phyloP scores from a whole-genome alignment of 139 green algal species.

The Chloropicon primus region DNA sequence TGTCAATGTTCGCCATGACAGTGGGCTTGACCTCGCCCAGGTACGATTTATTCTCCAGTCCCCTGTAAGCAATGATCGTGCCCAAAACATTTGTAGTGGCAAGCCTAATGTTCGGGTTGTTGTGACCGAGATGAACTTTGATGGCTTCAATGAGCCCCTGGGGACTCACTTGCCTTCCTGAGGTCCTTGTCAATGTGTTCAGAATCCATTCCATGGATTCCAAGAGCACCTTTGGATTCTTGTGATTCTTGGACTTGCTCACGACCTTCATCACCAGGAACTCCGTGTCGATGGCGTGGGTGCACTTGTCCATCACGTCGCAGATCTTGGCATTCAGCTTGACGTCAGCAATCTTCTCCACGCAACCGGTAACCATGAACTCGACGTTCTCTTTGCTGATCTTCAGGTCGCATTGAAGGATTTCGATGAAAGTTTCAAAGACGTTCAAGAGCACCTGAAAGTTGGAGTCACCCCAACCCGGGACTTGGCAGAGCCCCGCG shows the following conservation, averaged over 20 bases:
- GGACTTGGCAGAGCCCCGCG: constrained; percentile 48
- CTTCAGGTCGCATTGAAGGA: background rate
- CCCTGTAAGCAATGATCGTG: background rate
- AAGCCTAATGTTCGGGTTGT: background rate
- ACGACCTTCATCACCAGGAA: constrained; percentile 71
- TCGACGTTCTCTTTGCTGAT: background rate
- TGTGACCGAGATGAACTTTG: background rate
- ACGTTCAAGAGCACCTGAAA: constrained; percentile 88
- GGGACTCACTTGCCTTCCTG: background rate
- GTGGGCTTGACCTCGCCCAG: constrained; percentile 80
- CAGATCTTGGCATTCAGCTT: constrained; percentile 51
- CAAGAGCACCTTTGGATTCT: constrained; percentile 82
- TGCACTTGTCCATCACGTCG: constrained; percentile 28
- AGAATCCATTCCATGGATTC: background rate
- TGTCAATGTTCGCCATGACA: constrained; percentile 71
- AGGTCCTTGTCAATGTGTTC: background rate
- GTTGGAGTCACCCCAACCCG: constrained; percentile 88
- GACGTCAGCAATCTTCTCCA: constrained; percentile 56
- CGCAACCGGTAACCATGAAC: constrained; percentile 1
- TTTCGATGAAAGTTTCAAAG: constrained; percentile 59
- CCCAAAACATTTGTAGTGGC: background rate
- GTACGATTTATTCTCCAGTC: background rate
- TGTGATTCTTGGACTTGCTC: constrained; percentile 62
- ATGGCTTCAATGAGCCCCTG: background rate
- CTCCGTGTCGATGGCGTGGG: constrained; percentile 67